Evolutionary conservation across 108 stramenopile species (phyloP).

Genomic region (Cylindrotheca closterium): DNA sequence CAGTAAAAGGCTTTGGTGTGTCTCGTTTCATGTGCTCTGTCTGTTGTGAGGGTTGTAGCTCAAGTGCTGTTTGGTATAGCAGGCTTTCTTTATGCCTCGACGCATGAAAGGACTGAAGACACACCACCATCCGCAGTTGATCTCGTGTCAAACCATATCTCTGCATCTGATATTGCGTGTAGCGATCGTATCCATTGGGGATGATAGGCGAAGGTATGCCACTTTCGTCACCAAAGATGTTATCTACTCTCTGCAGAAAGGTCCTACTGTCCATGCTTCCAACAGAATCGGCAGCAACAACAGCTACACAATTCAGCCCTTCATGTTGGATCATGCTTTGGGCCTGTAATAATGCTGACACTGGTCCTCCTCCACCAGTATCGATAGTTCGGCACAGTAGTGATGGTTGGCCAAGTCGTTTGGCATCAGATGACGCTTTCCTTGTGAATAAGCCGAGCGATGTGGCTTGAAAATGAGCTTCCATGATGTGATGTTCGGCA

Average conservation of each 20-base stretch:
- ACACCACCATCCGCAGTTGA: slow-evolving; percentile 36
- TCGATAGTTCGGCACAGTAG: slow-evolving; percentile 32
- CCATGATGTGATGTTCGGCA: slow-evolving; percentile 40
- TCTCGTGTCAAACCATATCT: slow-evolving; percentile 35
- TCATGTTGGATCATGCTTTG: slow-evolving; percentile 35
- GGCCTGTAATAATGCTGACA: slow-evolving; percentile 40
- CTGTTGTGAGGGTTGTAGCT: too few species aligned
- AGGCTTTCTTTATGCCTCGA: slow-evolving; percentile 32
- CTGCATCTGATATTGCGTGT: slow-evolving; percentile 35
- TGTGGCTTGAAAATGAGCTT: slow-evolving; percentile 48
- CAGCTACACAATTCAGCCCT: slow-evolving; percentile 35
- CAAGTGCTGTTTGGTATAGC: too few species aligned
- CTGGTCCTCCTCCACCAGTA: slow-evolving; percentile 47
- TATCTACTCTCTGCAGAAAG: slow-evolving; percentile 37
- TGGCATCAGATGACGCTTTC: not conserved
- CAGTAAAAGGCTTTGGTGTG: slow-evolving; percentile 4
- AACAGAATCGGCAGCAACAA: slow-evolving; percentile 43
- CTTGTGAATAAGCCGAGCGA: slow-evolving; percentile 22
- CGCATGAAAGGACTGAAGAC: slow-evolving; percentile 37
- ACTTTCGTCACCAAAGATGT: slow-evolving; percentile 11
- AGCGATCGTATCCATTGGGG: slow-evolving; percentile 40
- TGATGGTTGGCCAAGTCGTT: not conserved
- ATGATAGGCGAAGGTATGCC: slow-evolving; percentile 25
- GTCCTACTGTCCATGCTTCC: slow-evolving; percentile 24
- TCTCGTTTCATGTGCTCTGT: too few species aligned